phyloP scores from a whole-genome alignment of 495 filamentous ascomycete genomes.

The Tetracladium setigerum region DNA sequence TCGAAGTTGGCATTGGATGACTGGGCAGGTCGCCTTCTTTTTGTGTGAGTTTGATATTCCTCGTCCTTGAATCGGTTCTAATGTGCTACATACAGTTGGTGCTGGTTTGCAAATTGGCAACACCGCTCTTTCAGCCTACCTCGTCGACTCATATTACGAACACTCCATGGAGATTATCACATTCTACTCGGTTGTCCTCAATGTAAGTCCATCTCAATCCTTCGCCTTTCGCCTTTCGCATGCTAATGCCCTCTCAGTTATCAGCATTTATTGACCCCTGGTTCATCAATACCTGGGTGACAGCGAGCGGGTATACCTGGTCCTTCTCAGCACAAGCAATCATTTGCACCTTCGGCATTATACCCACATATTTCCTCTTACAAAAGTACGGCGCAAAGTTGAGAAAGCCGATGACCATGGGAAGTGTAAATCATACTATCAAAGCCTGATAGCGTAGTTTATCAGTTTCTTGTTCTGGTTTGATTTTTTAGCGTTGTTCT shows the following conservation, averaged over 20 bases:
- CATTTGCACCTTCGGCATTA: not conserved
- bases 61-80: not conserved
- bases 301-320: constrained; percentile 1
- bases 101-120: constrained; percentile 58
- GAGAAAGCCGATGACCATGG: not conserved
- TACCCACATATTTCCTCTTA: not conserved
- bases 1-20: constrained; percentile 48
- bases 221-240: not conserved
- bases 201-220: constrained; percentile 14
- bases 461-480: too few species aligned
- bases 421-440: not conserved
- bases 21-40: constrained; percentile 54
- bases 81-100: constrained; percentile 30
- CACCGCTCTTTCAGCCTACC: constrained; percentile 45
- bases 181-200: constrained; percentile 56
- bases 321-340: constrained; percentile 3
- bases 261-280: constrained; percentile 2
- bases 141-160: constrained; percentile 51
- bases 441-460: too few species aligned
- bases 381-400: constrained; percentile 1
- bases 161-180: constrained; percentile 52
- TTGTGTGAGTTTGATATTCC: constrained; percentile 21
- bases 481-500: too few species aligned
- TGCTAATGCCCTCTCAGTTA: not conserved
- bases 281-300: constrained; percentile 3